Conservation (phyloP, 2,329 filamentous ascomycete species). For the Curvularia hawaiiensis region DNA sequence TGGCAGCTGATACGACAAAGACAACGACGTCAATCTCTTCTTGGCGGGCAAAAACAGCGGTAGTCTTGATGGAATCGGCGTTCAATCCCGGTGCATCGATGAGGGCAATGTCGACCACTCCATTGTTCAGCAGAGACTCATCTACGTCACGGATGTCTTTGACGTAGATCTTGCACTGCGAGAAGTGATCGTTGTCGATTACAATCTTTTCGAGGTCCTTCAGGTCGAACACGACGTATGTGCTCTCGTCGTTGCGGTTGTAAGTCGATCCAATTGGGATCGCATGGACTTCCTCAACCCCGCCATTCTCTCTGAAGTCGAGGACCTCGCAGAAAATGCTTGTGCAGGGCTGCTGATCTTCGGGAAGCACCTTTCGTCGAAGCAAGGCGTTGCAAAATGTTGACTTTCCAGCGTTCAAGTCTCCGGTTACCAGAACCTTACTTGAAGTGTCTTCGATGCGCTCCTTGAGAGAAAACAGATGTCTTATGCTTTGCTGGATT, state of each 20-base stretch:
- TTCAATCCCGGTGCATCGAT: conserved; percentile 97
- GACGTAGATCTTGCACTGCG: conserved; percentile 96
- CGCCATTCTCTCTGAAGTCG: conserved; percentile 87
- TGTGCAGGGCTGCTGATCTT: conserved; percentile 97
- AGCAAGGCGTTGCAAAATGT: conserved; percentile 98
- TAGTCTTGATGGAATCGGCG: conserved; percentile 95
- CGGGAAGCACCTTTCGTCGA: conserved; percentile 87
- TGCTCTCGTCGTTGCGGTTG: conserved; percentile 88
- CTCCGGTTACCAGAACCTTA: conserved; percentile 94
- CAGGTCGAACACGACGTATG: conserved; percentile 85
- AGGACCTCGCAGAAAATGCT: conserved; percentile 98
- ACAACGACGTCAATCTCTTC: conserved; percentile 99
- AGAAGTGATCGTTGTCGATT: conserved; percentile 83
- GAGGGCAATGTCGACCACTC: conserved; percentile 95
- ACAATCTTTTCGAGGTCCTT: conserved; percentile 86
- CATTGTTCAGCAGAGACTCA: conserved; percentile 94
- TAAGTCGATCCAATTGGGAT: conserved; percentile 82
- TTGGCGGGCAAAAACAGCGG: conserved; percentile 93
- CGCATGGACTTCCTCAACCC: conserved; percentile 93
- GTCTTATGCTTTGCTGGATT: conserved; percentile 90
- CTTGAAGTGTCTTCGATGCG: conserved; percentile 97
- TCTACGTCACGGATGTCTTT: conserved; percentile 88
- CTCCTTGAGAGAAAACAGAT: conserved; percentile 83
- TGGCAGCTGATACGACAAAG: conserved; percentile 96
- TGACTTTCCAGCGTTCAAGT: conserved; percentile 96